phyloP scores from a whole-genome alignment of 805 yeast species.

The Candida adriatica region DNA sequence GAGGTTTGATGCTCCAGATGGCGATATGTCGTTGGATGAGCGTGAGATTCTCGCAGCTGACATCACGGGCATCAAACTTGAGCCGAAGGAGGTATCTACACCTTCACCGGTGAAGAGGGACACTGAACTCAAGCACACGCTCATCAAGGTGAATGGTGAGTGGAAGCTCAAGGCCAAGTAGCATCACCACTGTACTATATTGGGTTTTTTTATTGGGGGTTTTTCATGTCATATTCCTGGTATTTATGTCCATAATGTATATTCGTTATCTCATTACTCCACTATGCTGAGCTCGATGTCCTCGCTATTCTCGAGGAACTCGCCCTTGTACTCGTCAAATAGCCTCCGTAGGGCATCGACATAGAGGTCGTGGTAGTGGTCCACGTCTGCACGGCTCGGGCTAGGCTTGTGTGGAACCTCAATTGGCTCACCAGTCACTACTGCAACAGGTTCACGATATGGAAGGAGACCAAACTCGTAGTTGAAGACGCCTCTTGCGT shows the following conservation, averaged over 20 bases:
- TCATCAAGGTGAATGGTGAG: slow-evolving; percentile 13
- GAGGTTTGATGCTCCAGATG: slow-evolving; percentile 1
- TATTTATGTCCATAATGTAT: not conserved
- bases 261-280: slow-evolving; percentile 9
- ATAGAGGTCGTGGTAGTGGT: slow-evolving; percentile 67
- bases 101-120: slow-evolving; percentile 4
- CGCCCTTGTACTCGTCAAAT: slow-evolving; percentile 58
- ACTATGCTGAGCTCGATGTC: slow-evolving; percentile 16
- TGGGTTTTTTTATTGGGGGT: not conserved
- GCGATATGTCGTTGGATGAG: slow-evolving; percentile 9
- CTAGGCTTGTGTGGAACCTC: slow-evolving; percentile 42
- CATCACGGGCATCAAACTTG: slow-evolving; percentile 5
- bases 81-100: slow-evolving; percentile 5
- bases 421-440: slow-evolving; percentile 70
- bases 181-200: too few species aligned
- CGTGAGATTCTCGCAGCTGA: slow-evolving; percentile 5
- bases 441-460: slow-evolving; percentile 68
- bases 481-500: slow-evolving; percentile 88
- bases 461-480: slow-evolving; percentile 91
- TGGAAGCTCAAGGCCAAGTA: slow-evolving; percentile 10
- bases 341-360: slow-evolving; percentile 54
- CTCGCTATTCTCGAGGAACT: slow-evolving; percentile 27
- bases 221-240: too few species aligned
- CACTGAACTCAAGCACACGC: slow-evolving; percentile 12
- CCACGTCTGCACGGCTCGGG: slow-evolving; percentile 45